Conservation (phyloP, 768 basidiomycete species). For the Leucocoprinus sp. region DNA sequence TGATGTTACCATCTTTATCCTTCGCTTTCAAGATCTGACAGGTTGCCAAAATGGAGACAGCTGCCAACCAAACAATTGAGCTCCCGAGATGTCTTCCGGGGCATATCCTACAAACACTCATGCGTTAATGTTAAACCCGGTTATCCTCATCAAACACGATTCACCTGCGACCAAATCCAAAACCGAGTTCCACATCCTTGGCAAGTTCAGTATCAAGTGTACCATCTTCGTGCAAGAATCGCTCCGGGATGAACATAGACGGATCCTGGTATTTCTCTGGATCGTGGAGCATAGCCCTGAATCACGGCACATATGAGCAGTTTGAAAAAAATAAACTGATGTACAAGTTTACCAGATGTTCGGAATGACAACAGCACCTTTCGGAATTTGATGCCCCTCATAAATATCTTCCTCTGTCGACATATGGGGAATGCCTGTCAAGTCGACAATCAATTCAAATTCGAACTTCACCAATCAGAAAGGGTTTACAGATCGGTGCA, state of each 20-base stretch:
- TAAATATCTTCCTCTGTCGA: constrained; percentile 30
- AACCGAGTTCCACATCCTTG: constrained; percentile 33
- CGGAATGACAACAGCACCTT: constrained; percentile 23
- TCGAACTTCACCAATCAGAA: not conserved
- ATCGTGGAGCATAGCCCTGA: constrained; percentile 34
- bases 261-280: constrained; percentile 34
- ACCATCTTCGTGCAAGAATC: constrained; percentile 33
- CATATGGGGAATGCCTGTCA: constrained; percentile 19
- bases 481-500: constrained; percentile 19
- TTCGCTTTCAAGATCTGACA: constrained; percentile 34
- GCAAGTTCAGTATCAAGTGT: constrained; percentile 17
- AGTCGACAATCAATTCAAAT: not conserved
- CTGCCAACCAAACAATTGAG: constrained; percentile 36
- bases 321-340: not conserved
- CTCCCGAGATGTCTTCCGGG: constrained; percentile 46
- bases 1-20: constrained; percentile 33
- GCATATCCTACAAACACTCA: constrained; percentile 31
- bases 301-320: not conserved
- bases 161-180: constrained; percentile 52
- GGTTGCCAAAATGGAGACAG: constrained; percentile 30
- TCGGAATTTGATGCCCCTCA: constrained; percentile 32
- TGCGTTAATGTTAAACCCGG: not conserved
- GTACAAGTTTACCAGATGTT: constrained; percentile 20
- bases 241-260: constrained; percentile 39
- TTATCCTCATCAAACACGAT: constrained; percentile 2